phyloP scores from a whole-genome alignment of 1,284 basidiomycete species.

The Pascua guehoae region DNA sequence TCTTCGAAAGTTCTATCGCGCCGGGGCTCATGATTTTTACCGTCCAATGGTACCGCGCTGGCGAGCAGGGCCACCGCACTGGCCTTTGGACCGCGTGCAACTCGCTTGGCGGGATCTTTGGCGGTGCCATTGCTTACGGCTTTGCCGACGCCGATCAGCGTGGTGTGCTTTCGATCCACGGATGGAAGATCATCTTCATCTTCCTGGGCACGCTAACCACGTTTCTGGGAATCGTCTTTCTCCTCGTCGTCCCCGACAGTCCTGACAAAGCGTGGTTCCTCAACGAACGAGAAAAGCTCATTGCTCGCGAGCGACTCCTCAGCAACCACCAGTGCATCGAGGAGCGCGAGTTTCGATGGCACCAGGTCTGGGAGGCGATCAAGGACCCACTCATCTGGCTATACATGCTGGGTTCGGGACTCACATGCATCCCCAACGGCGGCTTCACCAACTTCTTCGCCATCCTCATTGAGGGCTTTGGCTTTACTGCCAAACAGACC shows the following conservation, averaged over 20 bases:
- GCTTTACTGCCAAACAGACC: constrained; percentile 23
- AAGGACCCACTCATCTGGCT: constrained; percentile 16
- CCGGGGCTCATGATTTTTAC: constrained; percentile 21
- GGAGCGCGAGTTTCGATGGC: constrained; percentile 19
- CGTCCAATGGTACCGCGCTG: constrained; percentile 18
- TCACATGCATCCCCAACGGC: constrained; percentile 21
- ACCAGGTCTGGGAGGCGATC: constrained; percentile 27
- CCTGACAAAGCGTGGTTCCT: constrained; percentile 29
- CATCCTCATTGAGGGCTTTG: constrained; percentile 22
- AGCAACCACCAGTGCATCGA: constrained; percentile 34
- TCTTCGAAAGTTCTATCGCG: constrained; percentile 11
- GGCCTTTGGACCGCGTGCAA: constrained; percentile 20
- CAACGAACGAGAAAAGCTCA: constrained; percentile 19
- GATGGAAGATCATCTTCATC: constrained; percentile 24
- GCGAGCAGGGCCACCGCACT: constrained; percentile 12
- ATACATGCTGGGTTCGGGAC: constrained; percentile 3
- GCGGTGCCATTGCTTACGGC: constrained; percentile 19
- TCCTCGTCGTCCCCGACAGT: constrained; percentile 29
- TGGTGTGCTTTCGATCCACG: constrained; percentile 12
- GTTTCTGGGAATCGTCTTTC: constrained; percentile 19
- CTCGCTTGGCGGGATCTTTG: constrained; percentile 19
- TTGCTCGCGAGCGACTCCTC: constrained; percentile 29
- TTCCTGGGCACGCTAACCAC: constrained; percentile 19
- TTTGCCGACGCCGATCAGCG: constrained; percentile 10
- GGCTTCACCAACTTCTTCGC: constrained; percentile 16